These are phyloP conservation scores for Dactylellina haptotyla DNA, from an alignment of 2,329 filamentous ascomycete species.

Conservation along the genomic window DNA sequence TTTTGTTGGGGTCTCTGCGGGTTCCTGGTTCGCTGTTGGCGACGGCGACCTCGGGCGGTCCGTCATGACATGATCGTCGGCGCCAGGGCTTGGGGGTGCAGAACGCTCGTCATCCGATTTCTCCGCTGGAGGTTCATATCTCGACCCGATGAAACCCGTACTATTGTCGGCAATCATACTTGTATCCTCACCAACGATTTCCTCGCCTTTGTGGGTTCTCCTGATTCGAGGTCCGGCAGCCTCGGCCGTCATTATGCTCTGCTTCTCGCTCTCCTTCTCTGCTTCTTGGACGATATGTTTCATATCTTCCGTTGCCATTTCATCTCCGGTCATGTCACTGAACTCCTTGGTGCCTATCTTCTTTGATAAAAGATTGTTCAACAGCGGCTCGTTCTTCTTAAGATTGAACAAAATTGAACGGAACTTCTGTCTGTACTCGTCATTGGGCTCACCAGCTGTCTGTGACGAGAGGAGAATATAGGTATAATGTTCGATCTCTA, in stretches of 20 bases:
- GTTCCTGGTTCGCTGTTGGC: constrained; percentile 54
- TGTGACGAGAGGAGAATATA: constrained; percentile 66
- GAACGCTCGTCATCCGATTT: constrained; percentile 61
- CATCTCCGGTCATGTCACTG: constrained; percentile 86
- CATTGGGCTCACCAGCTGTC: constrained; percentile 66
- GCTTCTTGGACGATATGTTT: constrained; percentile 80
- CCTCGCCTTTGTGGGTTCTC: constrained; percentile 94
- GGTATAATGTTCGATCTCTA: constrained; percentile 80
- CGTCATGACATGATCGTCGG: constrained; percentile 55
- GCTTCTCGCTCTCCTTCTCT: constrained; percentile 80
- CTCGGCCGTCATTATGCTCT: constrained; percentile 82
- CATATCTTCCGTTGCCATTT: constrained; percentile 90
- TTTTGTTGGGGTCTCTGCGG: constrained; percentile 59
- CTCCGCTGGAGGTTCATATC: constrained; percentile 59
- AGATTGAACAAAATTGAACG: constrained; percentile 84
- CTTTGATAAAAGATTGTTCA: constrained; percentile 77
- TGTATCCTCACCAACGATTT: constrained; percentile 81
- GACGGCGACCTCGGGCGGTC: constrained; percentile 52
- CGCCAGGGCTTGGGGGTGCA: constrained; percentile 59
- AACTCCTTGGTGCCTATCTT: constrained; percentile 78
- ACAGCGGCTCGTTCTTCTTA: constrained; percentile 84
- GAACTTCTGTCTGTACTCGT: constrained; percentile 72
- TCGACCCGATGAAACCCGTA: constrained; percentile 62
- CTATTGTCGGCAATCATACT: constrained; percentile 64
- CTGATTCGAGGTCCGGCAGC: constrained; percentile 80